Evolutionary conservation across 768 basidiomycete genomes (phyloP).

Genomic region (Auricularia heimuer): DNA sequence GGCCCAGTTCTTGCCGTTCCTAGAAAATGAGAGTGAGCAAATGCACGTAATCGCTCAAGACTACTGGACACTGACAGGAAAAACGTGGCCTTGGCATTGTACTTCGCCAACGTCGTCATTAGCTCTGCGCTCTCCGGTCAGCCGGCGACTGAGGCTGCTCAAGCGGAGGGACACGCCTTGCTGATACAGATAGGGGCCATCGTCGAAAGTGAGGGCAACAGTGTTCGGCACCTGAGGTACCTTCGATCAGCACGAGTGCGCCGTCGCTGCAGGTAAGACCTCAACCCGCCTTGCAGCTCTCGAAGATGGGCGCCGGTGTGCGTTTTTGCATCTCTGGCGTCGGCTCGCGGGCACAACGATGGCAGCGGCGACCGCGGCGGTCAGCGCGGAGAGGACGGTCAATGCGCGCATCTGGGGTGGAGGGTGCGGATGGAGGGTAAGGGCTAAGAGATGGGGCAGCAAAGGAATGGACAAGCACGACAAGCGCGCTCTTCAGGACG

Average conservation of each 20-base stretch:
- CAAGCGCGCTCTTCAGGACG: too few species aligned
- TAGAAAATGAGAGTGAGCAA: neutral
- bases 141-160: neutral
- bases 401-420: too few species aligned
- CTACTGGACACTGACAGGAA: slow-evolving; percentile 24
- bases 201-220: slow-evolving; percentile 18
- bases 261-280: neutral
- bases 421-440: too few species aligned
- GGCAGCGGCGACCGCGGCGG: neutral
- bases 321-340: neutral
- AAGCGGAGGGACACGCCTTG: neutral
- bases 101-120: slow-evolving; percentile 4
- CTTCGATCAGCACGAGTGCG: neutral
- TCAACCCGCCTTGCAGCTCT: neutral
- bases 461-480: too few species aligned
- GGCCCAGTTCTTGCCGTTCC: slow-evolving; percentile 6
- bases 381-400: too few species aligned
- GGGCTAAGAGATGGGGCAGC: too few species aligned
- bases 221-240: neutral
- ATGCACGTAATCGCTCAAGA: neutral
- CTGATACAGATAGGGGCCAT: slow-evolving; percentile 16
- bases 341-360: neutral
- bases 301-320: neutral
- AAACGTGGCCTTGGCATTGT: slow-evolving; percentile 32
- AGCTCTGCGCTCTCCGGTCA: slow-evolving; percentile 1